Base-by-base conservation (phyloP, 805 yeast genomes). In the Kodamaea sagamina region DNA sequence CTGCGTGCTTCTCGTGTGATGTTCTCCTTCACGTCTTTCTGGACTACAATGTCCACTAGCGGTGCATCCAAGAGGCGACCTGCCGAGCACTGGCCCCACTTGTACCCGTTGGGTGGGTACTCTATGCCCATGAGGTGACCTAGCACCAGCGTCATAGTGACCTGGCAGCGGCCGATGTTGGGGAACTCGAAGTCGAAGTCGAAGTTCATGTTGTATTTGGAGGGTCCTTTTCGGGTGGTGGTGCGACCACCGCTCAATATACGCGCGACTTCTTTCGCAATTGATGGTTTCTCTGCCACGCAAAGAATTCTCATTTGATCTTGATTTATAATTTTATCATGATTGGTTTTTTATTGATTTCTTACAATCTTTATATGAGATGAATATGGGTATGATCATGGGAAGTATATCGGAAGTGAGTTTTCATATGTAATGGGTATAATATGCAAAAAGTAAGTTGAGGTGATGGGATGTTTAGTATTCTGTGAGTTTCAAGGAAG, bases 201-300 rank as follows among this genome's bases (percentile, higher is more conserved):
- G 61, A 86, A 89, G 72, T 90, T 92, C 58, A 81, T 81, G 50
- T 85, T 81, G 63, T 72, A 89, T 51, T 78, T 82, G 55, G 75
- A 76, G 1, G 63, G 57, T 2, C 88, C 71, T 40, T 72, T 64
- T 25, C 85, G 67, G 12, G 74, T 56, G 4, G 61, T 55, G 11
- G 71, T 65, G 4, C 74, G 57, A 0, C 95, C 95, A 5, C 96
- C 96, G 12, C 93, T 82, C 2, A 93, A 74, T 1, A 84, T 82
- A 28, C 65, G 61, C 0, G 95, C 77, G 9, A 93, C 89, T 9
- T 88, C 84, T 59, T 84, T 88, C 3, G 97, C 95, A 38, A 93
- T 93, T 1, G 97, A 87, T 44, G 95, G 95, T 65, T 93, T 93
- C 67, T 93, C 99, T 2, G 99, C 99, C 44, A 93, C 97, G 66